Base-by-base conservation (phyloP, 1,139 yeast species). In the Arxiozyma heterogenica region DNA sequence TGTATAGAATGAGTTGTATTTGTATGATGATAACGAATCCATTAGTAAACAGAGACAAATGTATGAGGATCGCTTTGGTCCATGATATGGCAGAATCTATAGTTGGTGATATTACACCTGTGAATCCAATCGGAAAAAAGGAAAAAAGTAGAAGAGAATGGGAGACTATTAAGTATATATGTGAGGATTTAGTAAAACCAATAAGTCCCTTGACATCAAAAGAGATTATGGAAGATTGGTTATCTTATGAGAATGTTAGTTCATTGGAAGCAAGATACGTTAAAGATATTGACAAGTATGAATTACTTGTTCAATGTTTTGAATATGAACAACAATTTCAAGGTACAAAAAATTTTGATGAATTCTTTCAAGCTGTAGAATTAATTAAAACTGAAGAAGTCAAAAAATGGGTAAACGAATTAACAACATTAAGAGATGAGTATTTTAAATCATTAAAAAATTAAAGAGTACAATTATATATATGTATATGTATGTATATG, bases 41-140 rank as follows among this genome's bases (percentile, higher is more conserved):
- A 17, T 58, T 64, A 6, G 70, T 78, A 9, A 74, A 79, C 59
- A 66, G 73, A n/a, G 71, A 70, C 45, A 72, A 80, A 61, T 90
- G 98, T 75, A 86, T 84, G 53, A 85, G 87, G 69, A 90, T 93
- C 53, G 91, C 98, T 1, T 75, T 91, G 49, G 83, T 91, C 44
- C 99, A 93, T 71, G 99, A 93, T 69, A 86, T 93, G 65, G 98
- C 98, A 9, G 99, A 93, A 73, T 72, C 93, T 6, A 74, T 93
- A 44, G 98, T 93, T 17, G 98, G 98, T 18, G 98, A 93, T 68
- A 89, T 93, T 55, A 91, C 96, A 1, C 98, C 98, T 17, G 80
- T 80, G 64, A 95, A 84, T 57, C 80, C 79, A 0, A 81, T 87
- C 23, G 70, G 81, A 46, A 86, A 86, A 65, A 75, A 72, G 41